Evolutionary conservation across 768 basidiomycete species (phyloP).

Genomic region (Nidularia sp.): DNA sequence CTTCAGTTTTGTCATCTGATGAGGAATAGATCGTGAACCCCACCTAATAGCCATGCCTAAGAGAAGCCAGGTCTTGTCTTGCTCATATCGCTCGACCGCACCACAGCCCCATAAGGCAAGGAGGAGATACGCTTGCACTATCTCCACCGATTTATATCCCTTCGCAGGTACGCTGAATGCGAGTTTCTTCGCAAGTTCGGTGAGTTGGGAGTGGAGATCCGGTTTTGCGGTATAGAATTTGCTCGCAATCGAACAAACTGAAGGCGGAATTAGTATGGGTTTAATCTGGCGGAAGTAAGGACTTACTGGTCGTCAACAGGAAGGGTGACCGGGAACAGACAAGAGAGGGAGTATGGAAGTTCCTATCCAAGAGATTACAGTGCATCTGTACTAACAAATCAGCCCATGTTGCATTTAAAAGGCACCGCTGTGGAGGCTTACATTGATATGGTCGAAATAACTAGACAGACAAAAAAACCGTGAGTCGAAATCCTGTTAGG

Average conservation of each 20-base stretch:
- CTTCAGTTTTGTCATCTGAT: background rate
- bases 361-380: conserved; percentile 74
- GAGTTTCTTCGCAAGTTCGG: conserved; percentile 81
- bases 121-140: conserved; percentile 92
- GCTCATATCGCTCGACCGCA: conserved; percentile 94
- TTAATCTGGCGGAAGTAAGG: conserved; percentile 1
- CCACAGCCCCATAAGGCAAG: conserved; percentile 89
- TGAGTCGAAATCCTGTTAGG: conserved; percentile 5
- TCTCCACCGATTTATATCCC: conserved; percentile 92
- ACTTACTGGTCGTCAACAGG: conserved; percentile 85
- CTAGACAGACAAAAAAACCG: conserved; percentile 28
- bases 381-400: conserved; percentile 49
- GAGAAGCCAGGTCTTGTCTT: conserved; percentile 90
- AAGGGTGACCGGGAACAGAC: conserved; percentile 95
- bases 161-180: conserved; percentile 83
- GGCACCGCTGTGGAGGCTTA: conserved; percentile 25
- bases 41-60: conserved; percentile 84
- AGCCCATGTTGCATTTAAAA: background rate
- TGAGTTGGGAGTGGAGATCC: conserved; percentile 75
- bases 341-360: conserved; percentile 91
- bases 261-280: conserved; percentile 1
- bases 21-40: conserved; percentile 10
- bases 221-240: conserved; percentile 82
- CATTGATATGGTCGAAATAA: conserved; percentile 75
- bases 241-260: conserved; percentile 93